phyloP scores from a whole-genome alignment of 208 protist species.

The Leishmania arabica region DNA sequence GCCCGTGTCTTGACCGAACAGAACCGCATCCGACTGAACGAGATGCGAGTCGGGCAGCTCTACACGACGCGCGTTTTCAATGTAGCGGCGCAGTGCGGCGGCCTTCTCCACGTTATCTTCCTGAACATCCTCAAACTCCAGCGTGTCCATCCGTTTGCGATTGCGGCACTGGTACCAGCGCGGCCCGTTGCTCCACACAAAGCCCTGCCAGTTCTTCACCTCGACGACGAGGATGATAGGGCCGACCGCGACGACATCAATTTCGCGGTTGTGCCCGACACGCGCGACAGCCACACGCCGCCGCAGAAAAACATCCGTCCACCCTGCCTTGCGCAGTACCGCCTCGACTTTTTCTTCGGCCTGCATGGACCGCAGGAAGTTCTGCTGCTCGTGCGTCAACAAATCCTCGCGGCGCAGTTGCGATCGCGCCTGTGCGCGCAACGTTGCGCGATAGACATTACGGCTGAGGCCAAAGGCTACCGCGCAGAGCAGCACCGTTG shows the following conservation, averaged over 20 bases:
- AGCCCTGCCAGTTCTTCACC: slow-evolving; percentile 91
- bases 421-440: slow-evolving; percentile 52
- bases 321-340: slow-evolving; percentile 73
- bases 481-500: slow-evolving; percentile 37
- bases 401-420: slow-evolving; percentile 36
- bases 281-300: slow-evolving; percentile 76
- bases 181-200: slow-evolving; percentile 85
- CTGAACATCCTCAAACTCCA: slow-evolving; percentile 89
- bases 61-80: slow-evolving; percentile 80
- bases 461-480: slow-evolving; percentile 46
- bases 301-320: slow-evolving; percentile 78
- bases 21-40: slow-evolving; percentile 9
- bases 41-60: slow-evolving; percentile 57
- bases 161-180: slow-evolving; percentile 82
- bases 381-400: slow-evolving; percentile 36
- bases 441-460: slow-evolving; percentile 48
- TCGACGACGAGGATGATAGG: slow-evolving; percentile 84
- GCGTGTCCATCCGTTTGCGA: slow-evolving; percentile 31
- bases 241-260: slow-evolving; percentile 87
- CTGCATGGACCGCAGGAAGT: slow-evolving; percentile 64
- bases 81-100: slow-evolving; percentile 75
- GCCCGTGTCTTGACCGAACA: slow-evolving; percentile 4
- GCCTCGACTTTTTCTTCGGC: slow-evolving; percentile 74
- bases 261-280: slow-evolving; percentile 85
- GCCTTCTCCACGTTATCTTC: slow-evolving; percentile 88